Evolutionary conservation across 768 basidiomycete genomes (phyloP), one percentile per base, ranked within the genome.

Genomic region (Leccinum imitatum): DNA sequence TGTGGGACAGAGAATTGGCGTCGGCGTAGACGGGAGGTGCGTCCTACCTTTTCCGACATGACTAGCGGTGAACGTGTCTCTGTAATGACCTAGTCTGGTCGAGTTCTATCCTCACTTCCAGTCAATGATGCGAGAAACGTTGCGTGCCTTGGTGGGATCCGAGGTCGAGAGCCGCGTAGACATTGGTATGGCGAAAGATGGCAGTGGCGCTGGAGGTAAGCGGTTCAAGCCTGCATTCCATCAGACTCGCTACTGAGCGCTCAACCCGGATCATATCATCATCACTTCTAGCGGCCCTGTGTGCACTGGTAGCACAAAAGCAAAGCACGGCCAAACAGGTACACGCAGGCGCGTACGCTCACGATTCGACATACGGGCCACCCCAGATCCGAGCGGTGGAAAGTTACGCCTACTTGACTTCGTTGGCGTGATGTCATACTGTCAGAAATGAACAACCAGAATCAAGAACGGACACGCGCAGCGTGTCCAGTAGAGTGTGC

Each of bases 181-280:
- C 53, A 91, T 98, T 67, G 96, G 93, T 39, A 72, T 98, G 71
- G 97, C 97, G 4, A 98, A 97, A 74, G 97, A 99, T 66, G 97
- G 97, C 13, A 95, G 93, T 68, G 97, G 96, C 39, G 94, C 95
- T 46, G 97, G 97, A 70, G 96, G 95, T 97, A 73, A 77, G 90
- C 39, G 17, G 41, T 56, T 30, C 9, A 27, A 10, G 10, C 44
- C 19, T 15, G 13, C 17, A 31, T 5, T 11, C 53, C 46, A 23
- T 50, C 39, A 54, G 50, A 41, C 21, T 5, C 19, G 6, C 3
- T 41, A 50, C 48, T 19, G 13, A 27, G 59, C 15, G 44, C 25
- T 27, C 23, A 50, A 17, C 51, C 50, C 61, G 44, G 41, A 44
- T 44, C 41, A 60, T 50, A 50, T 65, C 55, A 13, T 54, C 19